phyloP scores from a whole-genome alignment of 176 grass and related monocot species.

The Saccharum spontaneum region DNA sequence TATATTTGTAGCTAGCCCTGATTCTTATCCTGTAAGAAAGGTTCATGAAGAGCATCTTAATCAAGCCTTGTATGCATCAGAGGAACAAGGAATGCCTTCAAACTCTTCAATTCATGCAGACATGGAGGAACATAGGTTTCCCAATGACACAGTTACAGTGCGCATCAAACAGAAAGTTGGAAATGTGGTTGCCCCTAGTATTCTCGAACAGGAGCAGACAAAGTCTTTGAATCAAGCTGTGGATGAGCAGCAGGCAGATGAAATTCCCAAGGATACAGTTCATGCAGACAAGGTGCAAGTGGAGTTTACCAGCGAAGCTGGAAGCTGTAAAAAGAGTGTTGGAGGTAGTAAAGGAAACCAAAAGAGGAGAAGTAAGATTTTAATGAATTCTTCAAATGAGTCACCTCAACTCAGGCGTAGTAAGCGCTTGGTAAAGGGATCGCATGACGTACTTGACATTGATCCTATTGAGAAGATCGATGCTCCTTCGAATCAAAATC shows the following conservation, averaged over 20 bases:
- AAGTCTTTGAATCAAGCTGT: constrained; percentile 16
- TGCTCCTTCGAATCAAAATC: constrained; percentile 25
- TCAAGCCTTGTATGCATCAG: constrained; percentile 13
- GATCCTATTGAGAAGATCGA: constrained; percentile 28
- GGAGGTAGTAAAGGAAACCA: constrained; percentile 27
- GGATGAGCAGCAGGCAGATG: constrained; percentile 16
- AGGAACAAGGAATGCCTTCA: constrained; percentile 27
- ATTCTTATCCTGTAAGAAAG: constrained; percentile 25
- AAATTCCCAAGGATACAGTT: constrained; percentile 28
- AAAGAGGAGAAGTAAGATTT: constrained; percentile 25
- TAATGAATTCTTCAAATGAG: constrained; percentile 23
- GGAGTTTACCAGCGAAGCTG: constrained; percentile 1
- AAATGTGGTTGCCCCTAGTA: constrained; percentile 18
- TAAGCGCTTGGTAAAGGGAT: constrained; percentile 35
- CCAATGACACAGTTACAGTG: constrained; percentile 1
- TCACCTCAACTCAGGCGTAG: constrained; percentile 32
- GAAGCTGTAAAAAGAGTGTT: constrained; percentile 17
- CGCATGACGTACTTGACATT: background rate
- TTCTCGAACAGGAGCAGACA: constrained; percentile 19
- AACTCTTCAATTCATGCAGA: constrained; percentile 13
- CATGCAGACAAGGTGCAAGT: constrained; percentile 17
- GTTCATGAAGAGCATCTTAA: constrained; percentile 19
- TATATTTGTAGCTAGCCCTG: constrained; percentile 17
- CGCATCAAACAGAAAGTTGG: constrained; percentile 21
- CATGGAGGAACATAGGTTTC: background rate